phyloP scores from a whole-genome alignment of 163 green algal species.

The Chlorella variabilis region DNA sequence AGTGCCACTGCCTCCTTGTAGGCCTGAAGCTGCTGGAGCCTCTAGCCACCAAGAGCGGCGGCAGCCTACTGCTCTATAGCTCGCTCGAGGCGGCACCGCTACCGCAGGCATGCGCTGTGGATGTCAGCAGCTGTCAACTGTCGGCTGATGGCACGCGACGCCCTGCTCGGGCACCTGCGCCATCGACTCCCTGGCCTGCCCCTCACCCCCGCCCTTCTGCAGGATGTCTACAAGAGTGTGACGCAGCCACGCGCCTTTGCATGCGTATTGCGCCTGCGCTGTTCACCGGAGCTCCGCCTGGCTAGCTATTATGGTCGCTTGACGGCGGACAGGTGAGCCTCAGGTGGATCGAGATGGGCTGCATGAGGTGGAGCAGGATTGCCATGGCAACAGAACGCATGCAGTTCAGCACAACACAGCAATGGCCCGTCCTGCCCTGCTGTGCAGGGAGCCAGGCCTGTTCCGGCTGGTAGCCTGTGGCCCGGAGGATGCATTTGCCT shows the following conservation, averaged over 20 bases:
- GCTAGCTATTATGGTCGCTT: conserved; percentile 10
- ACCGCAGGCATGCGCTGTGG: conserved; percentile 67
- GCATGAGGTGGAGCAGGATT: too few species aligned
- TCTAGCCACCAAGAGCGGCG: conserved; percentile 71
- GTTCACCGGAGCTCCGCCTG: conserved; percentile 68
- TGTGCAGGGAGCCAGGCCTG: conserved; percentile 29
- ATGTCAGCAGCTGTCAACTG: neutral
- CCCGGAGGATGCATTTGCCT: conserved; percentile 69
- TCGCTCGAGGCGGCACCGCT: conserved; percentile 72
- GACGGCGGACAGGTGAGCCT: conserved; percentile 14
- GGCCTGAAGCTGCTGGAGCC: conserved; percentile 68
- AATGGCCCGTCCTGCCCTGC: too few species aligned
- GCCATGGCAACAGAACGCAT: too few species aligned
- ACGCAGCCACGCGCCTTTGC: conserved; percentile 55
- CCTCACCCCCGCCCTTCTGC: conserved; percentile 1
- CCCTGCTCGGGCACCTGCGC: too few species aligned
- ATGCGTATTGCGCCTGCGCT: conserved; percentile 81
- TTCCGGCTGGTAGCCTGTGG: conserved; percentile 40
- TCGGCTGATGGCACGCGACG: too few species aligned
- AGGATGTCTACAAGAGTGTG: conserved; percentile 85
- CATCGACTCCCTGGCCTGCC: neutral
- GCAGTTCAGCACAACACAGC: too few species aligned
- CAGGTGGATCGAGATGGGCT: neutral
- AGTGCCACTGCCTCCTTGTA: too few species aligned
- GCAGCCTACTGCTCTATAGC: conserved; percentile 80